phyloP scores from a whole-genome alignment of 495 filamentous ascomycete species.

The Clohesyomyces aquaticus region DNA sequence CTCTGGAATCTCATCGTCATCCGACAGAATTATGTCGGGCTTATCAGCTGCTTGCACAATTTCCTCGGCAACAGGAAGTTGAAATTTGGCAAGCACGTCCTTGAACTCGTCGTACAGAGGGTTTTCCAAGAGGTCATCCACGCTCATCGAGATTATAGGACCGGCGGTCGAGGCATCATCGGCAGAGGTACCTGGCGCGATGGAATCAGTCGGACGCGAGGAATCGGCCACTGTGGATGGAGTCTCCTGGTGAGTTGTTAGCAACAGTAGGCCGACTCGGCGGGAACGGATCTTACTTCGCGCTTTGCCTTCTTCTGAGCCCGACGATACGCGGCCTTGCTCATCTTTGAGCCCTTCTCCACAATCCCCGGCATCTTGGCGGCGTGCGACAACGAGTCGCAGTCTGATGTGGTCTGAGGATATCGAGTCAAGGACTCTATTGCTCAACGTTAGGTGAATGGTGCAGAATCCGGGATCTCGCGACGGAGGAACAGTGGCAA shows the following conservation, averaged over 20 bases:
- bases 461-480: not conserved
- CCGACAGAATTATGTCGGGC: slow-evolving; percentile 76
- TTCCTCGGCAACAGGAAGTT: slow-evolving; percentile 54
- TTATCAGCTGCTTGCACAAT: slow-evolving; percentile 73
- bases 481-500: not conserved
- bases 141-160: slow-evolving; percentile 50
- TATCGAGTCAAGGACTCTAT: not conserved
- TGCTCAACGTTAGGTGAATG: not conserved
- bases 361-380: slow-evolving; percentile 27
- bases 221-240: slow-evolving; percentile 19
- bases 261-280: not conserved
- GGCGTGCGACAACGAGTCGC: not conserved
- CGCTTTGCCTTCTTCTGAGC: slow-evolving; percentile 41
- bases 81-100: slow-evolving; percentile 75
- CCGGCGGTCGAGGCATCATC: slow-evolving; percentile 28
- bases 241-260: slow-evolving; percentile 12
- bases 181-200: slow-evolving; percentile 8
- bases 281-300: slow-evolving; percentile 28
- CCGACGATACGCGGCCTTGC: slow-evolving; percentile 46
- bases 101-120: slow-evolving; percentile 83
- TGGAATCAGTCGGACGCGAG: slow-evolving; percentile 12
- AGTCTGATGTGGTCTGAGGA: not conserved
- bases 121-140: slow-evolving; percentile 58
- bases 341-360: slow-evolving; percentile 33
- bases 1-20: slow-evolving; percentile 86